phyloP scores from a whole-genome alignment of 2,329 filamentous ascomycete species.

The Grosmannia clavigera region DNA sequence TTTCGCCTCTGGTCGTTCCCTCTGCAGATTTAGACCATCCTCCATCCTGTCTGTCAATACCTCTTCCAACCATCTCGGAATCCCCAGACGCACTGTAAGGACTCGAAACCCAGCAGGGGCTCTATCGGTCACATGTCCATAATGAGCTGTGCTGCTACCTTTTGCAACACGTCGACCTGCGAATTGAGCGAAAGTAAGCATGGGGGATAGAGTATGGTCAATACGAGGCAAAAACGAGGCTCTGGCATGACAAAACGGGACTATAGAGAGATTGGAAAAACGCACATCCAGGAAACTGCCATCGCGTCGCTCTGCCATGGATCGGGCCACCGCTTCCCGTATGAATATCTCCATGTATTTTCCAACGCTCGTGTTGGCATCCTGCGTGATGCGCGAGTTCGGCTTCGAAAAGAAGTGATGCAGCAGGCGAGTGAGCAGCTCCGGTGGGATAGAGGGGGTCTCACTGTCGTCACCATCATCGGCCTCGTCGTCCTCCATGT shows the following conservation, averaged over 20 bases:
- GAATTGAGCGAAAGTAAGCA: neutral
- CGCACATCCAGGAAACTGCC: slow-evolving; percentile 63
- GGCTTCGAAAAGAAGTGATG: slow-evolving; percentile 62
- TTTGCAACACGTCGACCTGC: slow-evolving; percentile 80
- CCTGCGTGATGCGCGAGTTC: slow-evolving; percentile 56
- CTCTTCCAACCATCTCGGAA: no score
- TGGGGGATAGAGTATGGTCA: neutral
- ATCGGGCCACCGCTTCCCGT: slow-evolving; percentile 72
- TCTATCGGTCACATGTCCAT: slow-evolving; percentile 57
- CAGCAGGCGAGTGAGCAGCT: slow-evolving; percentile 63
- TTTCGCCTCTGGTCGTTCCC: no score
- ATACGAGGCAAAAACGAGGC: neutral
- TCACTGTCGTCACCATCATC: neutral
- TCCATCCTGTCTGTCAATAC: no score
- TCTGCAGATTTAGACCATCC: no score
- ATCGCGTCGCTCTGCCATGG: slow-evolving; percentile 52
- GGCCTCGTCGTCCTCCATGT: slow-evolving; percentile 20
- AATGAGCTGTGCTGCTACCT: slow-evolving; percentile 70
- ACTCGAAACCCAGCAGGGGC: neutral
- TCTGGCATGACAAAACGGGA: neutral
- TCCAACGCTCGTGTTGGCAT: slow-evolving; percentile 63
- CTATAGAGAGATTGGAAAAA: slow-evolving; percentile 5
- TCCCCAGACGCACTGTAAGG: no score
- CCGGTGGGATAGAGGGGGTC: slow-evolving; percentile 48
- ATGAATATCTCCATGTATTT: slow-evolving; percentile 91